Conservation (phyloP, 1,284 basidiomycete genomes). For the Ceratobasidium theobromae region DNA sequence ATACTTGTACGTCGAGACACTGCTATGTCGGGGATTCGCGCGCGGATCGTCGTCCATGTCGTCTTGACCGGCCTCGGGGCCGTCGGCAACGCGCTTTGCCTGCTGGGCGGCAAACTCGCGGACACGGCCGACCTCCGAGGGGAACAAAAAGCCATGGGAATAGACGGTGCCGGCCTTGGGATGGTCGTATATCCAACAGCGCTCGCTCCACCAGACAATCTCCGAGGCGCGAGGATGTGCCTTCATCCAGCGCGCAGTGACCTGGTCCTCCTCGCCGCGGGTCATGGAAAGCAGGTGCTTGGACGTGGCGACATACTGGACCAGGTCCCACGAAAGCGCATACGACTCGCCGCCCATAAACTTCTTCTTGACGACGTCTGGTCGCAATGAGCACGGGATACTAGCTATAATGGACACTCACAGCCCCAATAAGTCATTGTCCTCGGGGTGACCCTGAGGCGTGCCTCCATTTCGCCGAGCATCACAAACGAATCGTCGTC, state of each 20-base stretch:
- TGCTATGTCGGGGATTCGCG: slow-evolving; percentile 13
- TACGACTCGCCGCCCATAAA: slow-evolving; percentile 98
- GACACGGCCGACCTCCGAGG: slow-evolving; percentile 78
- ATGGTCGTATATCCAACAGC: slow-evolving; percentile 98
- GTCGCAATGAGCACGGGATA: background rate
- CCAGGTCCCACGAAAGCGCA: slow-evolving; percentile 85
- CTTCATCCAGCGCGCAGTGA: slow-evolving; percentile 89
- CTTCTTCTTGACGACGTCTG: slow-evolving; percentile 81
- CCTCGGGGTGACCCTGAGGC: slow-evolving; percentile 70
- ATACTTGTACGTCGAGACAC: slow-evolving; percentile 9
- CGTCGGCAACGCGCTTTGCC: background rate
- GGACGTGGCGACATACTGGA: slow-evolving; percentile 81
- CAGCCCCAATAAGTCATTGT: slow-evolving; percentile 85
- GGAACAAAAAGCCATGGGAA: slow-evolving; percentile 93
- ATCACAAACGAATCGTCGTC: slow-evolving; percentile 94
- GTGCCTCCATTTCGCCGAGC: slow-evolving; percentile 90
- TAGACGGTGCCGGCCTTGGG: slow-evolving; percentile 93
- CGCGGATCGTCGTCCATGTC: slow-evolving; percentile 16
- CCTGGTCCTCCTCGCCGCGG: slow-evolving; percentile 91
- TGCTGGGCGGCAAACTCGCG: slow-evolving; percentile 43
- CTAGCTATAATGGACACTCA: slow-evolving; percentile 39
- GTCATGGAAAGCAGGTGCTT: slow-evolving; percentile 65
- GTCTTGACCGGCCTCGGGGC: background rate
- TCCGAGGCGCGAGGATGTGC: slow-evolving; percentile 77
- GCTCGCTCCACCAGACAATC: slow-evolving; percentile 87